phyloP scores from a whole-genome alignment of 257 asterid species.

The Salvia rosmarinus region DNA sequence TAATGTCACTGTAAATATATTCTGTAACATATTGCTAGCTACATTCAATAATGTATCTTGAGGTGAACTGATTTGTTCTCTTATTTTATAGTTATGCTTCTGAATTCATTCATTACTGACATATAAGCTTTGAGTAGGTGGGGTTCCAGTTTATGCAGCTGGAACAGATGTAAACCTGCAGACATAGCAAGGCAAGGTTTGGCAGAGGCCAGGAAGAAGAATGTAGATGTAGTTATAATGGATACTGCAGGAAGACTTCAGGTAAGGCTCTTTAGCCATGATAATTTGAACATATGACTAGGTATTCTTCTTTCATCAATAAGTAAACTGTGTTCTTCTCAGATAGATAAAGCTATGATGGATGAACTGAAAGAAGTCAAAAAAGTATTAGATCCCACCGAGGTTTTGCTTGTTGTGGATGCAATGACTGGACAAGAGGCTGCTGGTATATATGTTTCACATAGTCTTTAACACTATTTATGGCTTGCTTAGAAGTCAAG shows the following conservation, averaged over 20 bases:
- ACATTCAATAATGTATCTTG: neutral
- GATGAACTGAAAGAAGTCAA: conserved; percentile 94
- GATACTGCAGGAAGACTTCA: conserved; percentile 99
- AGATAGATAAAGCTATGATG: conserved; percentile 97
- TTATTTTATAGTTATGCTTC: conserved; percentile 20
- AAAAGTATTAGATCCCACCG: conserved; percentile 78
- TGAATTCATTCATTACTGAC: conserved; percentile 37
- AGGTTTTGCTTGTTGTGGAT: conserved; percentile 95
- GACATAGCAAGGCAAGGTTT: conserved; percentile 92
- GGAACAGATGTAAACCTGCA: conserved; percentile 91
- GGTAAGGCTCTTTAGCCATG: conserved; percentile 49
- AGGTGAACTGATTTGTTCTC: neutral
- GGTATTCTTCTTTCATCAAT: neutral
- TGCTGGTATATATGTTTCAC: conserved; percentile 62
- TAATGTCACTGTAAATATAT: neutral
- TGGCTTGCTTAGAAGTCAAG: conserved; percentile 31
- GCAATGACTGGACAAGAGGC: conserved; percentile 99
- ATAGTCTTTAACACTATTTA: conserved; percentile 20
- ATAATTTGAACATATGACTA: conserved; percentile 18
- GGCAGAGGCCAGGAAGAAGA: conserved; percentile 78
- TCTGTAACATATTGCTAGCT: neutral
- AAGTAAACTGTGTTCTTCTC: too few relatives aligned
- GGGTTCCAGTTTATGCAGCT: conserved; percentile 89
- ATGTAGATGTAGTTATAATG: conserved; percentile 93
- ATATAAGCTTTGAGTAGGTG: conserved; percentile 66